Evolutionary conservation across 2,329 filamentous ascomycete genomes (phyloP).

Genomic region (Ophiostoma tasmaniense): DNA sequence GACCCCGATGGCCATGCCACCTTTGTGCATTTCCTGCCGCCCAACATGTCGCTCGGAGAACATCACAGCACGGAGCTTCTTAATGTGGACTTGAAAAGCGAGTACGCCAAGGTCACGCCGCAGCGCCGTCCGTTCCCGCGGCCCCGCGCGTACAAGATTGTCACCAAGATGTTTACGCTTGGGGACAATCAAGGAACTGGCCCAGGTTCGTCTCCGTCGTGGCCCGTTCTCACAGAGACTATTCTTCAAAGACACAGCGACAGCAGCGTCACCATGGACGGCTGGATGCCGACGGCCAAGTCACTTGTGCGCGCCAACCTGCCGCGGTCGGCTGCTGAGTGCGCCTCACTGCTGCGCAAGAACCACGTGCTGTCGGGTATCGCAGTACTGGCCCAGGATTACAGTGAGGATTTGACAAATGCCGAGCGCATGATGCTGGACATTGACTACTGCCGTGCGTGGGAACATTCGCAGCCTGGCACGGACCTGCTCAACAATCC

Average conservation of each 20-base stretch:
- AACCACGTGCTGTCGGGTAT: constrained; percentile 18
- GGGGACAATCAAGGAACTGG: not conserved
- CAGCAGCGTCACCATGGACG: constrained; percentile 35
- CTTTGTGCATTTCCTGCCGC: constrained; percentile 16
- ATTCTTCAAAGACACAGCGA: constrained; percentile 31
- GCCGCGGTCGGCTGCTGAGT: constrained; percentile 22
- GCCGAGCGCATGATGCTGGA: constrained; percentile 24
- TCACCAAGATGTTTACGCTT: constrained; percentile 6
- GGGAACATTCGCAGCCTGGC: constrained; percentile 37
- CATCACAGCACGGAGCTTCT: not conserved
- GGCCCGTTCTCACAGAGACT: constrained; percentile 23
- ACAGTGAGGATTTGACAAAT: not conserved
- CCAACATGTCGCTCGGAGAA: constrained; percentile 18
- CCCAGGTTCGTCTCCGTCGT: not conserved
- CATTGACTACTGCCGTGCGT: constrained; percentile 35
- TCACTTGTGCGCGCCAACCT: constrained; percentile 31
- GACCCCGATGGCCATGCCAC: not conserved
- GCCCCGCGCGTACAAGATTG: constrained; percentile 10
- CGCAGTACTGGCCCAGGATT: not conserved
- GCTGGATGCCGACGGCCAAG: constrained; percentile 35
- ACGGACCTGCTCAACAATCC: constrained; percentile 27
- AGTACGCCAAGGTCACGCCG: not conserved
- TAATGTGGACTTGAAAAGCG: not conserved
- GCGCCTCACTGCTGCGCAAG: constrained; percentile 12
- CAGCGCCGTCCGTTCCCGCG: not conserved